phyloP scores from a whole-genome alignment of 208 protist species.

The Naegleria lovaniensis region DNA sequence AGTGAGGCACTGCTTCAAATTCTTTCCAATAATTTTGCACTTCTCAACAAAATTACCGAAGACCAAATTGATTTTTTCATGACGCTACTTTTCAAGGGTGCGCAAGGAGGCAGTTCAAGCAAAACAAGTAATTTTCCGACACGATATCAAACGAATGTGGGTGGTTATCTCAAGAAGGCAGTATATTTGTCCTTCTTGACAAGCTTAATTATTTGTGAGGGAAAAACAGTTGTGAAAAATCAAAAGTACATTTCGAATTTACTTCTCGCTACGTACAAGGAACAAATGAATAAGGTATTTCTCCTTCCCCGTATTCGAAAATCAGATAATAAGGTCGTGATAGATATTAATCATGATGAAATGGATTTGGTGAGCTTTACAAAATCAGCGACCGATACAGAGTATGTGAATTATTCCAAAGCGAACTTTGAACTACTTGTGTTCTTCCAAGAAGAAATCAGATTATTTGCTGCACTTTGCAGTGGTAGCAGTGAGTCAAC shows the following conservation, averaged over 20 bases:
- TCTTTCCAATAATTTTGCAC: background rate
- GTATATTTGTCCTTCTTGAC: background rate
- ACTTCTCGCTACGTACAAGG: background rate
- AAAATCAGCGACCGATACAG: background rate
- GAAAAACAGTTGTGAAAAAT: background rate
- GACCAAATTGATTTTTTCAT: background rate
- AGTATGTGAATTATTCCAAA: background rate
- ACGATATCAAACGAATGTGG: background rate
- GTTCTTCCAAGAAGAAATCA: background rate
- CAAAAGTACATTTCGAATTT: background rate
- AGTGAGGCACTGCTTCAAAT: background rate
- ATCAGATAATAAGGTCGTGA: background rate
- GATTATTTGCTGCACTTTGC: background rate
- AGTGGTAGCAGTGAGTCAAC: background rate
- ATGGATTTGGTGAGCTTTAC: background rate
- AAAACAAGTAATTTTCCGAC: too few species aligned
- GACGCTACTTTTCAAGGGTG: background rate
- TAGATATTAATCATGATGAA: background rate
- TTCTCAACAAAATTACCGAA: background rate
- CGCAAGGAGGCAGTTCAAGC: too few species aligned
- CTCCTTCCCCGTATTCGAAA: background rate
- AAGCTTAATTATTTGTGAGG: background rate
- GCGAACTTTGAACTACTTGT: background rate
- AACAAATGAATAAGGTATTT: background rate
- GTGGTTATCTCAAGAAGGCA: background rate